Evolutionary conservation across 306 rosid genomes (phyloP).

Genomic region (Cucumis melo): DNA sequence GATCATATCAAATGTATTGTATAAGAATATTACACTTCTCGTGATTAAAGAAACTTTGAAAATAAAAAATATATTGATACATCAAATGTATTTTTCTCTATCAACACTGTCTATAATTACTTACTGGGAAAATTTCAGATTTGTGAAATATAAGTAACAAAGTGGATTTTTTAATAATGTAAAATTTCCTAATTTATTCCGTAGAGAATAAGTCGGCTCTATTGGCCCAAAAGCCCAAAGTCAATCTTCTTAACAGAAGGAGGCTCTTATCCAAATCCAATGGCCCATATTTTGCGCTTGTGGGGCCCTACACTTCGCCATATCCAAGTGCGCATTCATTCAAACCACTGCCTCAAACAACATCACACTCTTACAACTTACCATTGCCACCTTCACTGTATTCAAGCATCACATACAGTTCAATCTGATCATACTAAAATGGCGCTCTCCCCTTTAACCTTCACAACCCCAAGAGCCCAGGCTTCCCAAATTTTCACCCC

Average conservation of each 20-base stretch:
- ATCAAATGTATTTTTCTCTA: too few species aligned
- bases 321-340: neutral
- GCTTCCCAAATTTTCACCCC: constrained; percentile 6
- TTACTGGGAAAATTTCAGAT: too few species aligned
- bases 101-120: too few species aligned
- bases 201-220: too few species aligned
- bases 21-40: too few species aligned
- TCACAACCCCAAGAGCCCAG: constrained; percentile 18
- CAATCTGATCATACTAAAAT: constrained; percentile 17
- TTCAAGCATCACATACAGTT: neutral
- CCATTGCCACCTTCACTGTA: neutral
- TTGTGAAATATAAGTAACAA: too few species aligned
- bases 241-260: neutral
- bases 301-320: neutral
- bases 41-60: too few species aligned
- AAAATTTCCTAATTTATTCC: too few species aligned
- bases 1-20: too few species aligned
- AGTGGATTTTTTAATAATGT: too few species aligned
- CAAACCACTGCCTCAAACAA: neutral
- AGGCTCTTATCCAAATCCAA: neutral
- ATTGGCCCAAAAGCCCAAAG: too few species aligned
- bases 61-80: too few species aligned
- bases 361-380: neutral
- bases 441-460: constrained; percentile 36
- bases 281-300: neutral